Conservation (phyloP, 176 grass and related monocot species). For the Otatea glauca region DNA sequence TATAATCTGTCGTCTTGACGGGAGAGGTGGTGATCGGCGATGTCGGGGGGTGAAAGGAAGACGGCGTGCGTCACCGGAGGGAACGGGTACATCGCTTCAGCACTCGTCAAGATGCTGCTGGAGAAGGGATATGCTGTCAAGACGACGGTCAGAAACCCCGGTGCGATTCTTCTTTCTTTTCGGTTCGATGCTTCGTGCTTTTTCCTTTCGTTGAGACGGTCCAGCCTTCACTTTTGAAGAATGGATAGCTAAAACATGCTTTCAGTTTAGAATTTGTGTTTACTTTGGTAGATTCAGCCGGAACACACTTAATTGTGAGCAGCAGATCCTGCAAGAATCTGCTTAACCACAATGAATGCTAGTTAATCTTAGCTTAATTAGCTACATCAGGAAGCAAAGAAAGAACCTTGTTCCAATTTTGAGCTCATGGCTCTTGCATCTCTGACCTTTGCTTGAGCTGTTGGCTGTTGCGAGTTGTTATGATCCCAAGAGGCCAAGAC, state of each 20-base stretch:
- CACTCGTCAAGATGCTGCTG: constrained; percentile 65
- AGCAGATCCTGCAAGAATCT: no score
- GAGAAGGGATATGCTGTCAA: constrained; percentile 65
- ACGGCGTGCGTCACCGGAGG: constrained; percentile 72
- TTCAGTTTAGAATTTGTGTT: no score
- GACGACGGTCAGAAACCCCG: constrained; percentile 69
- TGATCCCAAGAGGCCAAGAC: no score
- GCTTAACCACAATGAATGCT: no score
- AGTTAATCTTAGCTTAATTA: no score
- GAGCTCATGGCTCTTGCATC: not conserved
- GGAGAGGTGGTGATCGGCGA: not conserved
- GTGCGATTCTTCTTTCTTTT: constrained; percentile 12
- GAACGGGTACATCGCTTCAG: constrained; percentile 64
- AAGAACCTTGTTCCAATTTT: no score
- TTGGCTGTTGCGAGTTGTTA: not conserved
- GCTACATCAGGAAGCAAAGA: no score
- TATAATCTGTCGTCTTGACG: no score
- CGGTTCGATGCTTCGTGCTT: not conserved
- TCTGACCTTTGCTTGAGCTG: not conserved
- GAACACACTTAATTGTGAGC: no score
- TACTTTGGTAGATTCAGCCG: no score
- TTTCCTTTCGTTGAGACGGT: not conserved
- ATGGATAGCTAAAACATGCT: no score
- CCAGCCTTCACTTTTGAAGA: no score
- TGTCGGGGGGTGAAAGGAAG: constrained; percentile 25